phyloP scores from a whole-genome alignment of 495 filamentous ascomycete genomes.

The Penicillium cosmopolitanum region DNA sequence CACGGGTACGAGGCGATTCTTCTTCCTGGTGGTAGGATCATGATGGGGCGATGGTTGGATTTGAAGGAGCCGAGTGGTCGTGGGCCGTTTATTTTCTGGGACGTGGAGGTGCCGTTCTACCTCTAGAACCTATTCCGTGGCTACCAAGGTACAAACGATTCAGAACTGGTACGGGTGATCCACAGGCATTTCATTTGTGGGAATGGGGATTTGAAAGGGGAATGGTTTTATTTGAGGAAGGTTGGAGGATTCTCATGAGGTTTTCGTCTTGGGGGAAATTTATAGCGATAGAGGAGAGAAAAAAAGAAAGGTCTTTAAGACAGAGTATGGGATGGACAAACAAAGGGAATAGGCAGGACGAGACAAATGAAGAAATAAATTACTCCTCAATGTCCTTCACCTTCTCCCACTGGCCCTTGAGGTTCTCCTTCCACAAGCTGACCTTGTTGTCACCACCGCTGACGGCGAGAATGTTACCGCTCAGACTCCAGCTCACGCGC shows the following conservation, averaged over 20 bases:
- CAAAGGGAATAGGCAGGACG: slow-evolving; percentile 23
- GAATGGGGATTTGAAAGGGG: background rate
- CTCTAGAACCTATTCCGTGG: background rate
- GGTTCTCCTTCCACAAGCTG: slow-evolving; percentile 64
- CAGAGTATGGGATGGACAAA: slow-evolving; percentile 20
- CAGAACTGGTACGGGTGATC: background rate
- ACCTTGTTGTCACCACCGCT: slow-evolving; percentile 96
- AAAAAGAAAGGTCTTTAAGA: slow-evolving; percentile 16
- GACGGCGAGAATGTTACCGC: slow-evolving; percentile 95
- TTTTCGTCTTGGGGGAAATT: slow-evolving; percentile 8
- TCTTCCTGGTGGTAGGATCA: slow-evolving; percentile 49
- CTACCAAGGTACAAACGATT: too few species aligned
- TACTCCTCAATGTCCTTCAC: slow-evolving; percentile 96
- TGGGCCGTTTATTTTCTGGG: slow-evolving; percentile 63
- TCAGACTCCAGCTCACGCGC: slow-evolving; percentile 97
- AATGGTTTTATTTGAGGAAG: background rate
- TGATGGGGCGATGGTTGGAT: slow-evolving; percentile 54
- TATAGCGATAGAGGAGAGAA: slow-evolving; percentile 5
- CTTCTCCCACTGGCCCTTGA: slow-evolving; percentile 82
- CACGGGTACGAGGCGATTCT: slow-evolving; percentile 54
- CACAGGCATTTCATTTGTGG: background rate
- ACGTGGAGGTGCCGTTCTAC: slow-evolving; percentile 13
- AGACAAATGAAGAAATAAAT: slow-evolving; percentile 18
- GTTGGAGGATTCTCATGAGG: slow-evolving; percentile 5
- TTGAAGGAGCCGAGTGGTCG: slow-evolving; percentile 27